A percentile compares a stretch with the other conserved stretches of the same genome.
phyloP scores from a whole-genome alignment of 2,329 filamentous ascomycete species.

The Trichophaea hybrida region DNA sequence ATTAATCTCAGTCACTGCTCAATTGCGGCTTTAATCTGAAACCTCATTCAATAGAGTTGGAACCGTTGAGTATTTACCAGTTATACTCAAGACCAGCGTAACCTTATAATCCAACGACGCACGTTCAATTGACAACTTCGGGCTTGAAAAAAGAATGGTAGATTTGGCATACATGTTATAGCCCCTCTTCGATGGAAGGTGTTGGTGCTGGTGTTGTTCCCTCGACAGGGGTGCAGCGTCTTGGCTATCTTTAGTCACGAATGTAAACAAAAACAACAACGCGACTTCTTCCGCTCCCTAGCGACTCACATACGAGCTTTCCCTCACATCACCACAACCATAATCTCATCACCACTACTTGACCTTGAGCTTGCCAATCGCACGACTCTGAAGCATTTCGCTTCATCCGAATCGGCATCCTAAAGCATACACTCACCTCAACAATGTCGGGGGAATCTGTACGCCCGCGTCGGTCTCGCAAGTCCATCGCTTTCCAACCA shows the following conservation, averaged over 20 bases:
- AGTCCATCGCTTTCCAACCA: conserved; percentile 50
- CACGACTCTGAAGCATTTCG: neutral
- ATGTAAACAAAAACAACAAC: neutral
- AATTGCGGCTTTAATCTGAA: too few relatives aligned
- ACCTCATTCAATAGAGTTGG: too few relatives aligned
- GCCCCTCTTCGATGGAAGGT: too few relatives aligned
- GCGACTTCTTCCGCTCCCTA: neutral
- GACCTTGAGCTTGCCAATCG: neutral
- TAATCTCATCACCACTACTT: neutral
- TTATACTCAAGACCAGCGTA: too few relatives aligned
- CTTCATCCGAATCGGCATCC: neutral
- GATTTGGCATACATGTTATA: too few relatives aligned
- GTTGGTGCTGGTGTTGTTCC: too few relatives aligned
- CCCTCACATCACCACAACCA: neutral
- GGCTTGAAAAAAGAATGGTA: too few relatives aligned
- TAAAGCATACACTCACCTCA: neutral
- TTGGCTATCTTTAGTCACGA: neutral
- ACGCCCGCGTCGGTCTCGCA: conserved; percentile 44
- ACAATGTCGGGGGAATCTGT: conserved; percentile 26
- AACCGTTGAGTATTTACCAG: too few relatives aligned
- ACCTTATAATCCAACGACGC: too few relatives aligned
- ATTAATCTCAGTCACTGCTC: too few relatives aligned
- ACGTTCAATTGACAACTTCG: too few relatives aligned
- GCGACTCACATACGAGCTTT: neutral
- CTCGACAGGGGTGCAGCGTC: neutral